Conservation (phyloP, 495 filamentous ascomycete species). For the Tuber calosporum region DNA sequence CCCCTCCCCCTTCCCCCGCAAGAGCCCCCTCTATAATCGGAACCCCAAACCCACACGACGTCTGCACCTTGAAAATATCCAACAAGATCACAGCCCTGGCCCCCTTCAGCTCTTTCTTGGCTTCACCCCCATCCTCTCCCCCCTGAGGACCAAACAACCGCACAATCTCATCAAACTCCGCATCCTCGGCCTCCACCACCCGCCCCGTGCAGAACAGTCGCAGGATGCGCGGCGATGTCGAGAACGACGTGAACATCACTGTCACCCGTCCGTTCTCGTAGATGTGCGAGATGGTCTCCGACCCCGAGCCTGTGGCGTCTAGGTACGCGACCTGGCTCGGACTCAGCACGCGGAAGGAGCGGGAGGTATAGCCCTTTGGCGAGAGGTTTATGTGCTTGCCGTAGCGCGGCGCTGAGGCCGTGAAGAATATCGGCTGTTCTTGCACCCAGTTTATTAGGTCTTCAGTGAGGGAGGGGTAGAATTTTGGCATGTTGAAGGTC, state of each 20-base stretch:
- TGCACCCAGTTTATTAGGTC: constrained; percentile 54
- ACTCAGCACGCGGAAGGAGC: constrained; percentile 55
- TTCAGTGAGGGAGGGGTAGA: constrained; percentile 55
- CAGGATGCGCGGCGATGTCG: constrained; percentile 57
- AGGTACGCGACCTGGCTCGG: constrained; percentile 59
- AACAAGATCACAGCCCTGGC: constrained; percentile 58
- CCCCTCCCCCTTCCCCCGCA: constrained; percentile 25
- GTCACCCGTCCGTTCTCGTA: constrained; percentile 71
- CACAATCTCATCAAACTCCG: constrained; percentile 48
- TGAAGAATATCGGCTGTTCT: constrained; percentile 60
- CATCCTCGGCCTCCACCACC: constrained; percentile 55
- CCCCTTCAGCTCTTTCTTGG: constrained; percentile 45
- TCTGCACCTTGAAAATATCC: constrained; percentile 60
- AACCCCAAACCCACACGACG: constrained; percentile 54
- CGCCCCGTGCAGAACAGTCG: constrained; percentile 61
- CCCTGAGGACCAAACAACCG: constrained; percentile 44
- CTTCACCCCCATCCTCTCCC: constrained; percentile 39
- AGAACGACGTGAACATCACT: constrained; percentile 64
- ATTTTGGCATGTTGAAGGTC: constrained; percentile 52
- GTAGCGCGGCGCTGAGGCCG: constrained; percentile 53
- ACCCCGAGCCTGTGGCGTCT: constrained; percentile 63
- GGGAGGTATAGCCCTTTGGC: constrained; percentile 55
- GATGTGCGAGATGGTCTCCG: constrained; percentile 64
- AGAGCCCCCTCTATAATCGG: constrained; percentile 43
- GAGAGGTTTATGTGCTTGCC: constrained; percentile 56